Evolutionary conservation across 2,329 filamentous ascomycete species (phyloP), one percentile per base, ranked within the genome.

Genomic region (Monosporascus sp.): DNA sequence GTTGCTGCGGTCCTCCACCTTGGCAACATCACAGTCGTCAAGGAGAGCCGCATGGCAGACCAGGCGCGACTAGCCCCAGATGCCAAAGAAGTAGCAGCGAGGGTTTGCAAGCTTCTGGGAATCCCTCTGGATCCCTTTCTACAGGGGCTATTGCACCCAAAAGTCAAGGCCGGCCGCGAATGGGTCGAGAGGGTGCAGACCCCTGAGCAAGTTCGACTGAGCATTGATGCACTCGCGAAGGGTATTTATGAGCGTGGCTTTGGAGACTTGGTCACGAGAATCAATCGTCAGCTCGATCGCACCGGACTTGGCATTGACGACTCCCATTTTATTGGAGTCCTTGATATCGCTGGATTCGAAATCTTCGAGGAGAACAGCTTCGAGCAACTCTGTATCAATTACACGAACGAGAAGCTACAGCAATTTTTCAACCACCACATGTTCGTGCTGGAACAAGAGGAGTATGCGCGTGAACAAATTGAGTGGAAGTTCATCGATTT

Each of bases 401-500:
- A 99, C 73, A 97, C 95, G 57, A 99, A 99, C 72, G 94, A 99
- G 71, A 99, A 97, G 71, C 83, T 99, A 7, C 94, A 99, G 67
- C 94, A 99, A 63, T 99, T 99, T 71, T 99, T 99, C 81, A 99
- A 99, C 65, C 94, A 99, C 68, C 95, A 99, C 76, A 99, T 99
- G 94, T 99, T 99, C 67, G 94, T 99, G 9, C 78, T 99, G 7
- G 94, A 99, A 69, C 94, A 99, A 66, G 94, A 99, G 70, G 94
- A 99, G 70, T 99, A 99, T 70, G 92, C 94, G 8, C 80, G 93
- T 48, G 94, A 99, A 68, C 90, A 97, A 70, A 99, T 99, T 62
- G 94, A 99, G 72, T 99, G 94, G 94, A 91, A 97, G 67, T 99
- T 99, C 69, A 99, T 99, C 67, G 94, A 99, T 71, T 99, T 99